phyloP scores from a whole-genome alignment of 1,284 basidiomycete species.

The Cryptococcus sp. region DNA sequence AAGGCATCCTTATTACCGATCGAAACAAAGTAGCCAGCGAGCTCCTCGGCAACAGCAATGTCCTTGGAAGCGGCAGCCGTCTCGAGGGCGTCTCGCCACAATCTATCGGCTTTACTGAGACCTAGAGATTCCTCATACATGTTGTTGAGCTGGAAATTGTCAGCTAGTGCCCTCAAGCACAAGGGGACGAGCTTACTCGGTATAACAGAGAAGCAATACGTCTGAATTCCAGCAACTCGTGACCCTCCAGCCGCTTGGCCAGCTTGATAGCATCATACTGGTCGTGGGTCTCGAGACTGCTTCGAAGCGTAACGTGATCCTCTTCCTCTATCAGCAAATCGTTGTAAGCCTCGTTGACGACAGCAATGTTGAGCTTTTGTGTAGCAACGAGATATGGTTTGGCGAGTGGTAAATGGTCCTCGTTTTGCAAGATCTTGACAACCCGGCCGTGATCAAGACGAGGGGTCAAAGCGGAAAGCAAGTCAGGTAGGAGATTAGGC shows the following conservation, averaged over 20 bases:
- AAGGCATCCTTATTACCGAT: conserved; percentile 99
- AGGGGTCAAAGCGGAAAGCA: conserved; percentile 84
- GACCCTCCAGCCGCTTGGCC: conserved; percentile 79
- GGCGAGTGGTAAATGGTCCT: conserved; percentile 88
- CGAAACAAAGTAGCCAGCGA: conserved; percentile 88
- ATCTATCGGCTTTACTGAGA: conserved; percentile 89
- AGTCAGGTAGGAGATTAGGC: conserved; percentile 86
- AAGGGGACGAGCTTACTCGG: conserved; percentile 59
- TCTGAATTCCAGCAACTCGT: conserved; percentile 92
- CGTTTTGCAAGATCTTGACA: conserved; percentile 80
- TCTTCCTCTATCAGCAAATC: conserved; percentile 97
- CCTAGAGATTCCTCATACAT: conserved; percentile 94
- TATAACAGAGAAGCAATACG: conserved; percentile 91
- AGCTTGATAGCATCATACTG: conserved; percentile 93
- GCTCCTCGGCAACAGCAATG: conserved; percentile 84
- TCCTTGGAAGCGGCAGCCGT: conserved; percentile 79
- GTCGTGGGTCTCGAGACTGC: conserved; percentile 94
- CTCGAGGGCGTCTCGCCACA: conserved; percentile 93
- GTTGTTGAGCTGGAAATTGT: conserved; percentile 67
- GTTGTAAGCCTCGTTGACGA: conserved; percentile 97
- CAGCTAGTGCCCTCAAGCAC: background rate
- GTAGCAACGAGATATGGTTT: conserved; percentile 95
- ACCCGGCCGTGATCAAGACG: conserved; percentile 93
- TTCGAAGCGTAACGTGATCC: conserved; percentile 93
- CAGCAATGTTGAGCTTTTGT: conserved; percentile 93